Conservation (phyloP, 2,329 filamentous ascomycete species). For the Neoscytalidium dimidiatum region DNA sequence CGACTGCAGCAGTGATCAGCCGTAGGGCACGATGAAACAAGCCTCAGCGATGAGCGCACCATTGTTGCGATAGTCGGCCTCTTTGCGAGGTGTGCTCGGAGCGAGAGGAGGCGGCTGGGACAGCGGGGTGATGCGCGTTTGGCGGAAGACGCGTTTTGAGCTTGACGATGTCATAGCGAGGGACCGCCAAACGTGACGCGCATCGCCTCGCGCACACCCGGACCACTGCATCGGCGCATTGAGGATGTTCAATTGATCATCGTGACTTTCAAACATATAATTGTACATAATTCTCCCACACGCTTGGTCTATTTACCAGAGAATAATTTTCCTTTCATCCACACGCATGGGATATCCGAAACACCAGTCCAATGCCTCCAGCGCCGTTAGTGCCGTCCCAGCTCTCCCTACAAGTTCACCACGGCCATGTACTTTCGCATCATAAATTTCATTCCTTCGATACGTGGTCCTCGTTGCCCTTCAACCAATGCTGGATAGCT, state of each 20-base stretch:
- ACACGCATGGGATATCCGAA: slow-evolving; percentile 11
- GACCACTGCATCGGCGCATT: neutral
- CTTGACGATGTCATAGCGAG: slow-evolving; percentile 20
- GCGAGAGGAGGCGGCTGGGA: neutral
- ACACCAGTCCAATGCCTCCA: slow-evolving; percentile 18
- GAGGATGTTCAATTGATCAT: neutral
- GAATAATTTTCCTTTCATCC: neutral
- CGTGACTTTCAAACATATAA: neutral
- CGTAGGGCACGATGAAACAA: neutral
- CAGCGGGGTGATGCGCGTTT: neutral
- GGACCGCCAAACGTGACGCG: slow-evolving; percentile 11
- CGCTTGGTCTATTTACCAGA: neutral
- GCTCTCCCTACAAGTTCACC: neutral
- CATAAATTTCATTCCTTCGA: neutral
- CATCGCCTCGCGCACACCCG: slow-evolving; percentile 2
- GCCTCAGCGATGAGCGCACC: neutral
- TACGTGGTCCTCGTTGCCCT: neutral
- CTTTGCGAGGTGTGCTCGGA: neutral
- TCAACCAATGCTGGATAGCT: slow-evolving; percentile 20
- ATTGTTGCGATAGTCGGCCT: neutral
- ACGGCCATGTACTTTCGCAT: neutral
- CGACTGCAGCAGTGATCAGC: slow-evolving; percentile 60
- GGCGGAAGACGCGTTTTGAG: slow-evolving; percentile 18
- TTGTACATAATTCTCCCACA: slow-evolving; percentile 1
- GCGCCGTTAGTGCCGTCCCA: slow-evolving; percentile 15